phyloP scores from a whole-genome alignment of 805 yeast genomes.

The Wickerhamiella vanderwaltii region DNA sequence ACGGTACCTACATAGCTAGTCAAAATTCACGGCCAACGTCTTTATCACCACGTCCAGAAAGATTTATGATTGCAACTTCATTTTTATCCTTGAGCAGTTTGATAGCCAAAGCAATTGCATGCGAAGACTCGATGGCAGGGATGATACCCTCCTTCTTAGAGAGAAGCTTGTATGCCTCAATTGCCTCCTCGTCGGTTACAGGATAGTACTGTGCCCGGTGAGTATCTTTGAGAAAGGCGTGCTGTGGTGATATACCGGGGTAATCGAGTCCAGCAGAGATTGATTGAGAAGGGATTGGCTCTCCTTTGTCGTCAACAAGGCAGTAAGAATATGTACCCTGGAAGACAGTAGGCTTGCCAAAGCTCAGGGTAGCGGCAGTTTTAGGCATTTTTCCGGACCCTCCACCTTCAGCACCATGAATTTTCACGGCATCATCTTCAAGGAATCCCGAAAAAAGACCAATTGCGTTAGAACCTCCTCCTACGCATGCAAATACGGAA shows the following conservation, averaged over 20 bases:
- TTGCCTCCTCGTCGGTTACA: constrained; percentile 91
- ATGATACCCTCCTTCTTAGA: constrained; percentile 95
- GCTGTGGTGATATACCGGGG: constrained; percentile 98
- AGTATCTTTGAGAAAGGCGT: constrained; percentile 85
- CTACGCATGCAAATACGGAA: constrained; percentile 94
- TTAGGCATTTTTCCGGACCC: constrained; percentile 89
- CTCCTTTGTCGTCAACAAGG: constrained; percentile 84
- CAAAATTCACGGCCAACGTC: constrained; percentile 61
- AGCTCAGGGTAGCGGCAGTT: constrained; percentile 93
- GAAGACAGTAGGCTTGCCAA: constrained; percentile 91
- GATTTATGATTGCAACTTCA: constrained; percentile 53
- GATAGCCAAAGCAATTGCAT: constrained; percentile 84
- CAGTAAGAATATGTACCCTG: constrained; percentile 95
- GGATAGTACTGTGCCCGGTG: constrained; percentile 87
- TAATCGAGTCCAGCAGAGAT: constrained; percentile 97
- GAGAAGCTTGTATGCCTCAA: constrained; percentile 75
- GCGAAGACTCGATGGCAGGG: constrained; percentile 96
- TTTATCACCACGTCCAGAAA: constrained; percentile 98
- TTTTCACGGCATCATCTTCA: constrained; percentile 57
- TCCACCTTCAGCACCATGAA: constrained; percentile 95
- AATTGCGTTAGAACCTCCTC: constrained; percentile 95
- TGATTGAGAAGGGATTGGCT: constrained; percentile 93
- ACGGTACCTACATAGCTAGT: too few relatives aligned
- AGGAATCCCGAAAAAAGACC: constrained; percentile 95
- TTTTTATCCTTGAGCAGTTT: constrained; percentile 67